Evolutionary conservation across 345 rosid genomes (phyloP), one percentile per base, ranked within the genome.

Genomic region (Geranium brycei): DNA sequence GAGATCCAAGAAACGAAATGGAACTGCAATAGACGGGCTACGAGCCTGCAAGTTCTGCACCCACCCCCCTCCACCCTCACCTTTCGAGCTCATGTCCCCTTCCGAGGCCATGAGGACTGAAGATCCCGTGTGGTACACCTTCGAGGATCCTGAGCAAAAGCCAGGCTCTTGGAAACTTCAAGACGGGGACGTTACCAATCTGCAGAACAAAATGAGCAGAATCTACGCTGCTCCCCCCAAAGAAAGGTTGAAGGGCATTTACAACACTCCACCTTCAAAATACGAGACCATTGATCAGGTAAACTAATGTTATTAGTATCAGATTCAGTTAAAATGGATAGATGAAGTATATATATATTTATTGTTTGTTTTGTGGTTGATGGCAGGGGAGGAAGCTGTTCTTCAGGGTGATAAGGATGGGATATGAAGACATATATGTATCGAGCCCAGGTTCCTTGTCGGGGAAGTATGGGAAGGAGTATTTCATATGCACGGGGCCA

Each of bases 231-330:
- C 85, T 74, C 92, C 80, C 19, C 96, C 92, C 0, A 65, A 79
- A 35, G 93, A 91, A 69, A 89, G 98, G 73, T 65, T 78, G 56
- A 89, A 87, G 69, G 66, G 81, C 2, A 60, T 87, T 63, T 87
- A 84, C 66, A 76, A 79, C 71, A 91, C 89, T 23, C 73, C 88
- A 3, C 95, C 98, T 60, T 79, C 92, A 35, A 91, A 89, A 75
- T 91, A 74, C 65, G 98, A 91, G 79, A 76, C 92, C n/a, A 71
- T 85, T 23, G 98, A 91, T 80, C 96, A 91, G 95, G 98, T 90
- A 82, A 23, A 15, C 11, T 8, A 17, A 15, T 19, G 17, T 23
- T 55, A 7, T 11, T 35, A 7, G 14, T 16, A 11, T 23, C 28
- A 23, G 28, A 23, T 23, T 23, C 28, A 23, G 28, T 23, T 23